Evolutionary conservation across 2,329 filamentous ascomycete species (phyloP), one percentile per base, ranked within the genome.

Genomic region (Phialocephala sp.): DNA sequence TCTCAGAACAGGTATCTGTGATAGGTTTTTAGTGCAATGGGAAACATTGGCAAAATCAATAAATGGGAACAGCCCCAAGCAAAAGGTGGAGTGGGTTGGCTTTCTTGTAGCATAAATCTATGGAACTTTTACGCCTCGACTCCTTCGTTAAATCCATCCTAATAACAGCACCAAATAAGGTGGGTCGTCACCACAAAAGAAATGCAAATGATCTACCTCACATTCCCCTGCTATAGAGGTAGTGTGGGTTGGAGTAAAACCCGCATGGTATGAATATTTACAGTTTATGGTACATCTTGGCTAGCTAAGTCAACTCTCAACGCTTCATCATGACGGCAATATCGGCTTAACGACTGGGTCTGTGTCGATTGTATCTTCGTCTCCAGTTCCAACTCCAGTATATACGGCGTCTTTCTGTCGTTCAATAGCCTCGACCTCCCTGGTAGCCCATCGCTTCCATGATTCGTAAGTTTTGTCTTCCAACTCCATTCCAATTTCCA

Each of bases 1-100:
- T 64, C 79, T 90, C 65, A 80, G 82, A 69, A 81, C 81, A 1
- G 80, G 82, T 55, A 79, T 96, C 47, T 91, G 91, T 57, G 92
- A 97, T 78, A 80, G 89, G 58, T 91, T 96, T 73, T 77, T 96
- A 60, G 93, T 97, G 63, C 94, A 97, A 81, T 95, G 94, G 84
- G 83, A 87, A 65, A 81, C 81, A 2, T 62, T 70, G 77, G 71
- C 73, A 39, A 67, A 65, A 35, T 57, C 57, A 12, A 71, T 75
- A 18, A 73, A 74, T 63, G 68, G 67, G 14, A 65, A 64, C 24
- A 66, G 68, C n/a, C 27, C 62, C 22, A 69, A 60, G 39, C 71
- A 62, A 14, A 71, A 65, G 50, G 74, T 75, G 6, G 71, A 76
- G 35, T 76, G 72, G 71, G 64, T 57, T 45, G 76, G 75, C 20